phyloP scores from a whole-genome alignment of 2,329 filamentous ascomycete species.

The Colletotrichum coccodes region DNA sequence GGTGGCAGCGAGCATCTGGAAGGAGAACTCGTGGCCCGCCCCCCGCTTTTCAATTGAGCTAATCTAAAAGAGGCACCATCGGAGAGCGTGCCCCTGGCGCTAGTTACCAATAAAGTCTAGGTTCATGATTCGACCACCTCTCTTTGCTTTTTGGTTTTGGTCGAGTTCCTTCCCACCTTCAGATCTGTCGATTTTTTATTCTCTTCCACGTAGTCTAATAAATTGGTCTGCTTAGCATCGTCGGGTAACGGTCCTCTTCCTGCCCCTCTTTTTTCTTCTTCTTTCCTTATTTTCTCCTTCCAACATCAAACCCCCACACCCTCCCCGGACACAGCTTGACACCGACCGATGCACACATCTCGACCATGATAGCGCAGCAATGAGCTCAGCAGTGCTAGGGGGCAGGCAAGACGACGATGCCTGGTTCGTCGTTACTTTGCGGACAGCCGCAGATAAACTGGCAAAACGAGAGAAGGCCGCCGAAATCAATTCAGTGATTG shows the following conservation, averaged over 20 bases:
- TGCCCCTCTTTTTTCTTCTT: not conserved
- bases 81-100: not conserved
- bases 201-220: not conserved
- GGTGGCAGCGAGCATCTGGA: too few relatives aligned
- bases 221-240: not conserved
- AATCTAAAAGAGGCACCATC: not conserved
- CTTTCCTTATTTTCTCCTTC: not conserved
- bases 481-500: slow-evolving; percentile 2
- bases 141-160: not conserved
- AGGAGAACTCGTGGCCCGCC: not conserved
- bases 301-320: not conserved
- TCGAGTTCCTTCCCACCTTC: not conserved
- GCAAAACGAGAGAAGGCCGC: not conserved
- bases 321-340: not conserved
- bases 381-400: not conserved
- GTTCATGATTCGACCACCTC: not conserved
- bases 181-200: not conserved
- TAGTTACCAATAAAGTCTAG: not conserved
- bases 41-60: not conserved
- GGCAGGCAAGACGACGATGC: not conserved
- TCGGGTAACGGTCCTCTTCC: not conserved
- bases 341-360: not conserved
- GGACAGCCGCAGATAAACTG: slow-evolving; percentile 15
- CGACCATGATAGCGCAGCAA: not conserved
- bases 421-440: slow-evolving; percentile 13